These are phyloP conservation scores for Gomphus bonarii DNA, from an alignment of 1,284 basidiomycete genomes.

Conservation along the genomic window DNA sequence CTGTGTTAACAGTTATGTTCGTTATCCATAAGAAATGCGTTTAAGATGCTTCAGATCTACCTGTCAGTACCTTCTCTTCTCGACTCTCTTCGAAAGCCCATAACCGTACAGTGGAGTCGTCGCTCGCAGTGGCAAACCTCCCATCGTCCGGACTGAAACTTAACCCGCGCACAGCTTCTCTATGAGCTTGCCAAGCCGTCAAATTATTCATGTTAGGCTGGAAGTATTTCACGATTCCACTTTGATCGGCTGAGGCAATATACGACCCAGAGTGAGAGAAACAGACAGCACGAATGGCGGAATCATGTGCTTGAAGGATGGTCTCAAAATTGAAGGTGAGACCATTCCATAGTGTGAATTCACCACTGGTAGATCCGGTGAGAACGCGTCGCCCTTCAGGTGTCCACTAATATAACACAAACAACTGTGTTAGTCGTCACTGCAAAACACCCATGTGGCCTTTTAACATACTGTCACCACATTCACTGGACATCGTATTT, in stretches of 20 bases:
- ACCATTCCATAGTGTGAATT: slow-evolving; percentile 99
- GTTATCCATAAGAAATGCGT: not conserved
- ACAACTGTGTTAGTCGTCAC: slow-evolving; percentile 10
- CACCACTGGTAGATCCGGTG: slow-evolving; percentile 93
- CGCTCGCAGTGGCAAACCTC: slow-evolving; percentile 88
- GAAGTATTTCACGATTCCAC: slow-evolving; percentile 95
- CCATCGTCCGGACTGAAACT: slow-evolving; percentile 89
- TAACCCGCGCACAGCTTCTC: slow-evolving; percentile 84
- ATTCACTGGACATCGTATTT: slow-evolving; percentile 94
- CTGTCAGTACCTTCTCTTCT: slow-evolving; percentile 80
- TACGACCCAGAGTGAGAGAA: slow-evolving; percentile 90
- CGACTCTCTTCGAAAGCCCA: slow-evolving; percentile 92
- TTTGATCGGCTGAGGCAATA: slow-evolving; percentile 88
- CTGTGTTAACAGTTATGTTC: slow-evolving; percentile 25
- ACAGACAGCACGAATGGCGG: slow-evolving; percentile 80
- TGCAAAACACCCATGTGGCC: not conserved
- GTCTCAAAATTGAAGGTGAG: slow-evolving; percentile 99
- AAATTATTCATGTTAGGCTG: slow-evolving; percentile 99
- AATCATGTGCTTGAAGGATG: slow-evolving; percentile 95
- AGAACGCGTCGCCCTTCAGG: slow-evolving; percentile 88
- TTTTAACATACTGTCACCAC: slow-evolving; percentile 70
- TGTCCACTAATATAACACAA: slow-evolving; percentile 68
- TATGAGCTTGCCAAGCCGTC: slow-evolving; percentile 84
- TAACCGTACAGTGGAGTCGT: slow-evolving; percentile 89
- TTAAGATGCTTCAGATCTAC: slow-evolving; percentile 28